These are phyloP conservation scores for Arachnopeziza araneosa DNA, from an alignment of 2,329 filamentous ascomycete genomes.

Conservation along the genomic window DNA sequence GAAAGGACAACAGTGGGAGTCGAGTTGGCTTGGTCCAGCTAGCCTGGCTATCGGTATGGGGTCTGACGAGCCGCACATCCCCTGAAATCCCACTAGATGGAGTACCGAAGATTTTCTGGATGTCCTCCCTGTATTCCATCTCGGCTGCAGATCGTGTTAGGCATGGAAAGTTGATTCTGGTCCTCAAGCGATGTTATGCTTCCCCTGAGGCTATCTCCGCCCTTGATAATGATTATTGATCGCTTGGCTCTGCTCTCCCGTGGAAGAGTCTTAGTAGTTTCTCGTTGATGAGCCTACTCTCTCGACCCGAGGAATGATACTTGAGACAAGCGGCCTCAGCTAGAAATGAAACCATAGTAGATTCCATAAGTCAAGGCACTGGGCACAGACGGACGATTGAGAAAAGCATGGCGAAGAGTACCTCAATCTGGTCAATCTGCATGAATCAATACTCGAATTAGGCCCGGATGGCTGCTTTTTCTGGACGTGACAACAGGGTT, in stretches of 20 bases:
- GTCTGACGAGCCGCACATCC: background rate
- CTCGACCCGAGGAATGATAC: background rate
- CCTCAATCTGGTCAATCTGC: background rate
- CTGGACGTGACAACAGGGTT: background rate
- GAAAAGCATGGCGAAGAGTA: background rate
- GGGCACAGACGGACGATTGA: background rate
- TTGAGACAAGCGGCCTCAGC: background rate
- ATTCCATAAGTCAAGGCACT: background rate
- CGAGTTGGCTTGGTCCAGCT: background rate
- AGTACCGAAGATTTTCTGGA: too few relatives aligned
- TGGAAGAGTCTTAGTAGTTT: background rate
- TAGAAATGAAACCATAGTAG: background rate
- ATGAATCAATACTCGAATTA: background rate
- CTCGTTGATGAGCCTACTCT: background rate
- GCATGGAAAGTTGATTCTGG: background rate
- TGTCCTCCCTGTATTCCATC: background rate
- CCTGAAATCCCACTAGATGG: background rate
- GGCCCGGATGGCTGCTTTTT: background rate
- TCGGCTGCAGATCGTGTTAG: background rate
- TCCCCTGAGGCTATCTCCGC: too few relatives aligned
- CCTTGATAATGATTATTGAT: too few relatives aligned
- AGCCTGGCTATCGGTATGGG: background rate
- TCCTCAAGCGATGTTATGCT: background rate
- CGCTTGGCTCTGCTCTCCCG: background rate
- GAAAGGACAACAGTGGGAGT: background rate